Evolutionary conservation across 1,284 basidiomycete species (phyloP), one percentile per base, ranked within the genome.

Genomic region (Ganoderma lucidum): DNA sequence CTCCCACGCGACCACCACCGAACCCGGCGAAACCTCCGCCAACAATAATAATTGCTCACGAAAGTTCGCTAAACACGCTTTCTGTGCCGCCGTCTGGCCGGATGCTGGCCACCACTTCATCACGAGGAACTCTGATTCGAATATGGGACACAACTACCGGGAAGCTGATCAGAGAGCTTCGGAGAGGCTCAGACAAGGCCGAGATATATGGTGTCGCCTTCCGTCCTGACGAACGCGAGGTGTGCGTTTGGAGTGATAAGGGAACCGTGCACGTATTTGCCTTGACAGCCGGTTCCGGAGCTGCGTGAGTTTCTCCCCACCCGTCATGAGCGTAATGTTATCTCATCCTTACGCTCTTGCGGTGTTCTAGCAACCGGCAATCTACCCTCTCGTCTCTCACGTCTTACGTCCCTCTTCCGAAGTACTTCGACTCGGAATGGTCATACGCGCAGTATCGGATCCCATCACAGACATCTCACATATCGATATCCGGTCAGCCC

Each of bases 181-280:
- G 96, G 65, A 86, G 96, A 78, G 96, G 96, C 4, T 90, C 93
- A 19, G 97, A 98, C 80, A 91, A 93, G 73, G 96, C 96, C 23
- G 92, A 94, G 76, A 97, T 98, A 66, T 98, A 96, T 82, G 95
- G 95, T 1, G 90, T 96, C 28, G 89, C 89, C 64, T 93, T 92
- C 79, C 85, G 91, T 71, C 91, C 90, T 9, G 94, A 93, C 75
- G 93, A 94, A 80, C 86, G 85, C 66, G 93, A 95, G 75, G 82
- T 97, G 1, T 94, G 93, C 75, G 94, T 94, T 10, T 96, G 95
- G 93, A 97, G 96, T 78, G 97, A 99, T 81, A 98, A 98, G 82
- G 96, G 97, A 48, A 99, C 97, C 0, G 90, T 99, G 4, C 96
- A 99, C 78, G 85, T 97, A 30, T 96, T 96, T 79, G 90, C 92